phyloP scores from a whole-genome alignment of 2,329 filamentous ascomycete genomes.

The Xylariomycetidae sp. region DNA sequence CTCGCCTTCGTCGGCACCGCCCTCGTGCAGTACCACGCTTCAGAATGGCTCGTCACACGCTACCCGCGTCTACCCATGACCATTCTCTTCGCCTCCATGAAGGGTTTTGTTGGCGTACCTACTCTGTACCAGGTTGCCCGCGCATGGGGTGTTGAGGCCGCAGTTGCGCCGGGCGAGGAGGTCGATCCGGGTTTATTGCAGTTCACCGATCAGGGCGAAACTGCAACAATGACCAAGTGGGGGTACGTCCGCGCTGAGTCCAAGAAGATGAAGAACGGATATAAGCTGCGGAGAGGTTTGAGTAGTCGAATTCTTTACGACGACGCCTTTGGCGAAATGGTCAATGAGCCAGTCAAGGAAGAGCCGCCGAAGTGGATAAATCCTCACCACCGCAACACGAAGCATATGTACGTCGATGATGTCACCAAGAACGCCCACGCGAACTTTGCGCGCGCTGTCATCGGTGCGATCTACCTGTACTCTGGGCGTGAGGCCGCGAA shows the following conservation, averaged over 20 bases:
- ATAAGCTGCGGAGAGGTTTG: slow-evolving; percentile 60
- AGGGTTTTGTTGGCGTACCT: slow-evolving; percentile 72
- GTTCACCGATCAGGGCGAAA: slow-evolving; percentile 51
- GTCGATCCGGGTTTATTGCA: slow-evolving; percentile 90
- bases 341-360: slow-evolving; percentile 13
- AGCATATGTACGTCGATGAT: slow-evolving; percentile 18
- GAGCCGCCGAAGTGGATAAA: slow-evolving; percentile 13
- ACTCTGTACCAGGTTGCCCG: slow-evolving; percentile 67
- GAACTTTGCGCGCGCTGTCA: slow-evolving; percentile 74
- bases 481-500: slow-evolving; percentile 72
- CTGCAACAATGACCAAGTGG: slow-evolving; percentile 41
- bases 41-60: slow-evolving; percentile 80
- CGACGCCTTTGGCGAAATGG: slow-evolving; percentile 74
- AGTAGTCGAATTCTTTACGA: slow-evolving; percentile 75
- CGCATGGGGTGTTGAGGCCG: slow-evolving; percentile 88
- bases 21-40: slow-evolving; percentile 80
- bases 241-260: slow-evolving; percentile 48
- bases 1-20: slow-evolving; percentile 76
- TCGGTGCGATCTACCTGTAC: slow-evolving; percentile 83
- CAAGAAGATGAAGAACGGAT: slow-evolving; percentile 36
- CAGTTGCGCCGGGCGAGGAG: slow-evolving; percentile 81
- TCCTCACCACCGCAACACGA: slow-evolving; percentile 14
- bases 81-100: slow-evolving; percentile 81
- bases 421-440: slow-evolving; percentile 48
- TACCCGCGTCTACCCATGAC: slow-evolving; percentile 86